phyloP scores from a whole-genome alignment of 345 rosid species.

The Tarenaya hassleriana region DNA sequence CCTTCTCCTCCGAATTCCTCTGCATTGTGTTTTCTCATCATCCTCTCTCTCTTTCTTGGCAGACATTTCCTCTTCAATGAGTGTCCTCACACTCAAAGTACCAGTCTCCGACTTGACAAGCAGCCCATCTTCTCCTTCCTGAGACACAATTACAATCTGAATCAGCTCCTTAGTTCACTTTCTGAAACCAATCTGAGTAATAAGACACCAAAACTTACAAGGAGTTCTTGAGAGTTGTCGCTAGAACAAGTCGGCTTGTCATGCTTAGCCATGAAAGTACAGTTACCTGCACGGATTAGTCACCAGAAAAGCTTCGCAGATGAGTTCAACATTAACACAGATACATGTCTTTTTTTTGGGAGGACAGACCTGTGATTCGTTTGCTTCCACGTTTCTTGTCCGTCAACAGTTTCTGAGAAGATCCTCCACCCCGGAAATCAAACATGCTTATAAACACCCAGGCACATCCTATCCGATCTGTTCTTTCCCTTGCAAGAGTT shows the following conservation, averaged over 20 bases:
- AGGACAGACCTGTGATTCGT: slow-evolving; percentile 22
- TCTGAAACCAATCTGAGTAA: background rate
- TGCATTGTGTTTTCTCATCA: slow-evolving; percentile 34
- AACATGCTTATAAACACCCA: slow-evolving; percentile 76
- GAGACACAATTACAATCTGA: slow-evolving; percentile 19
- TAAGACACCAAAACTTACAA: slow-evolving; percentile 29
- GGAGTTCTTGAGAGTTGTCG: slow-evolving; percentile 34
- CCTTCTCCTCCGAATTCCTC: slow-evolving; percentile 41
- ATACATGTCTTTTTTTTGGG: background rate
- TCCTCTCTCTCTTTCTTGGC: slow-evolving; percentile 28
- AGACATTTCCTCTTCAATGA: slow-evolving; percentile 82
- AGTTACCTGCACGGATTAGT: slow-evolving; percentile 25
- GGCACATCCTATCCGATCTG: slow-evolving; percentile 67
- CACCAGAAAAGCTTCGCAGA: slow-evolving; percentile 22
- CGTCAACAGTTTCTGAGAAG: slow-evolving; percentile 57
- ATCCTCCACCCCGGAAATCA: slow-evolving; percentile 68
- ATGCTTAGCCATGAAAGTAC: slow-evolving; percentile 28
- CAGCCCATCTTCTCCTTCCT: slow-evolving; percentile 42
- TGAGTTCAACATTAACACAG: slow-evolving; percentile 16
- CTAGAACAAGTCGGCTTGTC: slow-evolving; percentile 28
- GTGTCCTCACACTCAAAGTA: slow-evolving; percentile 69
- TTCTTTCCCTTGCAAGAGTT: slow-evolving; percentile 42
- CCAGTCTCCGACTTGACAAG: slow-evolving; percentile 18
- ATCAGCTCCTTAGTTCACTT: background rate
- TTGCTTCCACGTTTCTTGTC: slow-evolving; percentile 51